Percentiles rank a stretch among this genome's conserved stretches.
Conservation (phyloP, 345 rosid genomes). For the Linum lewisii region DNA sequence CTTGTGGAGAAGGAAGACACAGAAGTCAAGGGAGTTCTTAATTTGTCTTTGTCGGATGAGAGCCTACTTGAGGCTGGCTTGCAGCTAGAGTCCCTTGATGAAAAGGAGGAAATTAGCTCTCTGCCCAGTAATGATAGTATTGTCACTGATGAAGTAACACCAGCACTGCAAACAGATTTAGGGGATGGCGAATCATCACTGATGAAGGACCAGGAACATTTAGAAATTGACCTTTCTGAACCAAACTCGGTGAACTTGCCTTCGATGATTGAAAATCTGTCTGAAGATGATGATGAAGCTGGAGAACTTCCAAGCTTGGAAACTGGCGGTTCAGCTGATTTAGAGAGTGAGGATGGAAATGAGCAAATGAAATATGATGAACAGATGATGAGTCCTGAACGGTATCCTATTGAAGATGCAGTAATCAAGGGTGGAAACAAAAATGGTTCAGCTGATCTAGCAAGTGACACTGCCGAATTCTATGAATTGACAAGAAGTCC, state of each 20-base stretch:
- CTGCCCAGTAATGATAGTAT: neutral
- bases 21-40: neutral
- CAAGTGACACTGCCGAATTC: neutral
- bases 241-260: constrained; percentile 12
- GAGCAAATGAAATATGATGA: neutral
- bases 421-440: too few relatives aligned
- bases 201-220: constrained; percentile 8
- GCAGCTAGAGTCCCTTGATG: neutral
- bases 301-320: too few relatives aligned
- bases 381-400: neutral
- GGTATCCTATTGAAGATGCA: neutral
- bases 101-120: neutral
- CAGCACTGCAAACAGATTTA: neutral
- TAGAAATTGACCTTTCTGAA: constrained; percentile 5
- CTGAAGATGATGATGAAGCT: constrained; percentile 1
- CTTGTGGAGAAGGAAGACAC: neutral
- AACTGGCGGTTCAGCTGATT: too few relatives aligned
- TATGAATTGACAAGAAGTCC: neutral
- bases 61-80: neutral
- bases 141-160: neutral
- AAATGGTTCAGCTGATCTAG: neutral
- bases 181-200: neutral
- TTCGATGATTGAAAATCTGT: constrained; percentile 11
- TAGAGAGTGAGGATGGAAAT: neutral
- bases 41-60: neutral